phyloP scores from a whole-genome alignment of 139 green algal genomes.

The Coccomyxa sp. region DNA sequence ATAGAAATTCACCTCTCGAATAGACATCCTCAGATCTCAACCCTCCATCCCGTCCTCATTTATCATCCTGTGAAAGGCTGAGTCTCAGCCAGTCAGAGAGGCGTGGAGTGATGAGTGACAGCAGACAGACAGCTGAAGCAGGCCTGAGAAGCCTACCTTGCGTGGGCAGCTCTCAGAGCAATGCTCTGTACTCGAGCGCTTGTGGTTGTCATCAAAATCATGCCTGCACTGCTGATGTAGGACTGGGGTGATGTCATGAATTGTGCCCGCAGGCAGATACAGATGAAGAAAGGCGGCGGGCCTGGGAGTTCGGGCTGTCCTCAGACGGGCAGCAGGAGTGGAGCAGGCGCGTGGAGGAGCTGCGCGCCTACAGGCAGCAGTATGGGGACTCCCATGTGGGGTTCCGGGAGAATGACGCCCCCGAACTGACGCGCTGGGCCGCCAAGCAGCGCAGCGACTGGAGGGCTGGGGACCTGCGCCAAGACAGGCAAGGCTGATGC shows the following conservation, averaged over 20 bases:
- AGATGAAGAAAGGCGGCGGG: background rate
- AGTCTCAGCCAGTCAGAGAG: background rate
- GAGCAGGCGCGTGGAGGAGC: conserved; percentile 29
- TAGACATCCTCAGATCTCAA: too few relatives aligned
- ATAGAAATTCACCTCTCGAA: too few relatives aligned
- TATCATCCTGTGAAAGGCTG: too few relatives aligned
- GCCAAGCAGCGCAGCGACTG: conserved; percentile 48
- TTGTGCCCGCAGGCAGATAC: background rate
- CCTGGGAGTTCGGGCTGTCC: conserved; percentile 60
- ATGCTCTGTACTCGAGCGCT: background rate
- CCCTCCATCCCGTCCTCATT: too few relatives aligned
- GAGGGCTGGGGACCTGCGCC: background rate
- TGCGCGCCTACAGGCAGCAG: conserved; percentile 40
- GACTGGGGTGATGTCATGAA: background rate
- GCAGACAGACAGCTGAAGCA: conserved; percentile 13
- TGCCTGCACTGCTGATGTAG: background rate
- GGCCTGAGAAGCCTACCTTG: background rate
- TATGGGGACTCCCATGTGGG: conserved; percentile 63
- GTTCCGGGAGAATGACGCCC: conserved; percentile 51
- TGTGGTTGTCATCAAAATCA: background rate
- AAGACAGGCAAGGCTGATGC: background rate
- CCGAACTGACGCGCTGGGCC: conserved; percentile 53
- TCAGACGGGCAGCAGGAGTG: conserved; percentile 52
- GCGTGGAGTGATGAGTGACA: background rate
- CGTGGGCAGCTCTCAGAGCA: background rate